These are phyloP conservation scores for Mycena polygramma DNA, from an alignment of 768 basidiomycete species.

Conservation along the genomic window DNA sequence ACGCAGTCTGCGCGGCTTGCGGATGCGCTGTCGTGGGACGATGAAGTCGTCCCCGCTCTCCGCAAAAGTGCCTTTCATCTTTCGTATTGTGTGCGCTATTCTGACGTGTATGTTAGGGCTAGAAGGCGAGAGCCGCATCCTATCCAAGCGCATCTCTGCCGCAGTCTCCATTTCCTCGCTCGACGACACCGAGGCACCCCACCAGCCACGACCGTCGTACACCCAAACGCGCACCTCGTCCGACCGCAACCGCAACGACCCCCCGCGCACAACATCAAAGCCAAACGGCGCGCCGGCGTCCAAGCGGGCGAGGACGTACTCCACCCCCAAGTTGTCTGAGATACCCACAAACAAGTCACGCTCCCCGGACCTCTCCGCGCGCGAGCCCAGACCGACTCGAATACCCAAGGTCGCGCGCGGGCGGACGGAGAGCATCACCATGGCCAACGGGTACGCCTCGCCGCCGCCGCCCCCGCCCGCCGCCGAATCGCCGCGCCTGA, in stretches of 20 bases:
- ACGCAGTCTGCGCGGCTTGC: slow-evolving; percentile 32
- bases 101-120: slow-evolving; percentile 65
- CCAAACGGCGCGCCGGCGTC: slow-evolving; percentile 49
- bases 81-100: slow-evolving; percentile 9
- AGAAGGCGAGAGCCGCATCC: slow-evolving; percentile 82
- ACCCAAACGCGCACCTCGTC: slow-evolving; percentile 41
- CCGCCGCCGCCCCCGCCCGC: slow-evolving; percentile 42
- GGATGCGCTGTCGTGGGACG: slow-evolving; percentile 71
- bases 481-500: slow-evolving; percentile 45
- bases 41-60: slow-evolving; percentile 68
- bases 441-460: slow-evolving; percentile 35
- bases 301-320: slow-evolving; percentile 74
- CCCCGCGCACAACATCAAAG: slow-evolving; percentile 33
- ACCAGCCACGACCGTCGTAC: slow-evolving; percentile 48
- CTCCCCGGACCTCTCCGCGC: slow-evolving; percentile 59
- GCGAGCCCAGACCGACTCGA: slow-evolving; percentile 62
- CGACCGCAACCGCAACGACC: slow-evolving; percentile 47
- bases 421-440: slow-evolving; percentile 36
- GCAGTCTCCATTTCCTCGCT: slow-evolving; percentile 74
- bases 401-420: slow-evolving; percentile 59
- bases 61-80: slow-evolving; percentile 58
- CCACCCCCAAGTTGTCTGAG: slow-evolving; percentile 68
- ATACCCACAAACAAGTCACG: slow-evolving; percentile 48
- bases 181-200: slow-evolving; percentile 64
- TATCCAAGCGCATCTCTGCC: slow-evolving; percentile 79